Base-by-base conservation (phyloP, 495 filamentous ascomycete species). In the Daldinia grandis region DNA sequence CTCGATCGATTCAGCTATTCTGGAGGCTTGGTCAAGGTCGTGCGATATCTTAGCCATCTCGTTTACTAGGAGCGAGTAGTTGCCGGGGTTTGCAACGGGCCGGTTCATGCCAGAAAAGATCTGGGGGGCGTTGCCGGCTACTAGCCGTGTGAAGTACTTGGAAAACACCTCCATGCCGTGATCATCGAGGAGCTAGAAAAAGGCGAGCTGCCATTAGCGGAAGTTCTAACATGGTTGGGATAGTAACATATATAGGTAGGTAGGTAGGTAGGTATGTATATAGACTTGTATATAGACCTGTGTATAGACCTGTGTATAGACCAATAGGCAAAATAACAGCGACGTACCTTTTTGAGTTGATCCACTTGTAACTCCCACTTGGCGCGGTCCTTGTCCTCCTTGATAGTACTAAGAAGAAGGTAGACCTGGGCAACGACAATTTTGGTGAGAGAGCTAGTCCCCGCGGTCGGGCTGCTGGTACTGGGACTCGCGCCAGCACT, bases 111-210 rank as follows among this genome's bases (percentile, higher is more conserved):
- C 86, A 6, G 92, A 89, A 76, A 97, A 98, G 58, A 98, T 94
- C 70, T 93, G 90, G 56, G 89, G 83, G 65, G 93, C 91, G 86
- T 96, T 97, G 75, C 87, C 87, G 78, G 87, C 90, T 60, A 98
- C 86, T 74, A 97, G 85, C 77, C 94, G 92, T 77, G 91, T 89
- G 80, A 97, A 96, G 80, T 94, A 97, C 82, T 91, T 96, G 37
- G 90, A 87, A 80, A 91, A 97, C 72, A 95, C 93, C 83, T 97
- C 94, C 94, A 97, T 97, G 76, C 93, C 93, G 94, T 95, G 88
- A 68, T 93, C 93, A 86, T 95, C 91, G 77, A 97, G 89, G 71
- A 98, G 87, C 93, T 97, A 72, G 27, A 38, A 64, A 24, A 15
- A 53, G 7, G 31, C 8, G 24, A 56, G 58, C 8, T 40, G 17